These are phyloP conservation scores for Penicillium lagena DNA, from an alignment of 495 filamentous ascomycete species.

Conservation along the genomic window DNA sequence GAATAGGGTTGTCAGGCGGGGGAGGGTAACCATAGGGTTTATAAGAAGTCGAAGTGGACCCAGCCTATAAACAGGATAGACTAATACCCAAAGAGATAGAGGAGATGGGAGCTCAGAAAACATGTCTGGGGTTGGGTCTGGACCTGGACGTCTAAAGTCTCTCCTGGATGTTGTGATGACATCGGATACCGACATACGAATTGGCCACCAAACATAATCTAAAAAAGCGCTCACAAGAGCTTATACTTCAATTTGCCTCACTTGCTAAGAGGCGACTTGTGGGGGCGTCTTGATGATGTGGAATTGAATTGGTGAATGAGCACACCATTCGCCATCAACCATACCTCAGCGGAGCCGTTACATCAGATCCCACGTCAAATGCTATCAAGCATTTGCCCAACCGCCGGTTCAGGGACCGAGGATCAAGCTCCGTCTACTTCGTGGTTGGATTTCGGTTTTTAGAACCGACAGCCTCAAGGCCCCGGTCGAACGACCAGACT, in stretches of 20 bases:
- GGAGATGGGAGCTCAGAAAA: background rate
- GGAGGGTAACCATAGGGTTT: slow-evolving; percentile 1
- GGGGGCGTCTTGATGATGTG: slow-evolving; percentile 2
- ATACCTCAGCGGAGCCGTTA: slow-evolving; percentile 1
- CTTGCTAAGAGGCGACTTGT: slow-evolving; percentile 10
- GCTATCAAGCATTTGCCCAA: slow-evolving; percentile 8
- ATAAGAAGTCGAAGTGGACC: slow-evolving; percentile 8
- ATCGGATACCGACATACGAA: slow-evolving; percentile 1
- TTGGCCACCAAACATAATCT: slow-evolving; percentile 9
- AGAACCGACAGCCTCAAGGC: slow-evolving; percentile 12
- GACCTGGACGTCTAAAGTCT: no score
- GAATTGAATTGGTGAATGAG: background rate
- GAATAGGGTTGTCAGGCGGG: background rate
- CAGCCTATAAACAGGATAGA: slow-evolving; percentile 5
- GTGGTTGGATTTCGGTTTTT: slow-evolving; percentile 8
- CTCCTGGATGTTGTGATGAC: slow-evolving; percentile 1
- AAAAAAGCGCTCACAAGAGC: no score
- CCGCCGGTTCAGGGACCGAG: slow-evolving; percentile 4
- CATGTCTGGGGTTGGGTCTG: slow-evolving; percentile 5
- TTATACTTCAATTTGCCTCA: slow-evolving; percentile 5
- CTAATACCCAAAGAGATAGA: slow-evolving; percentile 2
- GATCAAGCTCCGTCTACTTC: slow-evolving; percentile 1
- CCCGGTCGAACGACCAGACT: slow-evolving; percentile 4
- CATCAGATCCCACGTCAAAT: slow-evolving; percentile 4
- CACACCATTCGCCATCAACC: slow-evolving; percentile 15